Evolutionary conservation across 78 protist genomes (phyloP).

Genomic region (Capsaspora owczarzaki): DNA sequence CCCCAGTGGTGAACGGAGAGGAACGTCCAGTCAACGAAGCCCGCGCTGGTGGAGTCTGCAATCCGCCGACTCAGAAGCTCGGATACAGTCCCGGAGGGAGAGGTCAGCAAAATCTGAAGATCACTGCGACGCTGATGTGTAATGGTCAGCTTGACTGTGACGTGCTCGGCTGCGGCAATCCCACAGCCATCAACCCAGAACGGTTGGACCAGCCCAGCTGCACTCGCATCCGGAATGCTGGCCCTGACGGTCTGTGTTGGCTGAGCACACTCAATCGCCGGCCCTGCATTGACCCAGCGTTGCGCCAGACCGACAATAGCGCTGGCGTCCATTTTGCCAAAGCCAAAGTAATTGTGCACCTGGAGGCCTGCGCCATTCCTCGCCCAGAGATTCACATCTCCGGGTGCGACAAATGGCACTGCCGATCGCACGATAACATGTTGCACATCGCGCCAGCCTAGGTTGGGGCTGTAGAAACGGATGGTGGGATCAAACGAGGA

Average conservation of each 20-base stretch:
- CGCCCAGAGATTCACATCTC: too few relatives aligned
- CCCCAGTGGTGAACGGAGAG: constrained; percentile 25
- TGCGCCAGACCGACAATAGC: neutral
- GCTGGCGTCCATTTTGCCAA: constrained; percentile 19
- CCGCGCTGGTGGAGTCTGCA: neutral
- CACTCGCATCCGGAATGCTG: neutral
- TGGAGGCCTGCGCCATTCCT: constrained; percentile 8
- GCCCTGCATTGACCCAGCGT: neutral
- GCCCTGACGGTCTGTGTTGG: neutral
- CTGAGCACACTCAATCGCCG: neutral
- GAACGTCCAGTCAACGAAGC: constrained; percentile 16
- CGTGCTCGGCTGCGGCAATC: constrained; percentile 1
- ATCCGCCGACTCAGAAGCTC: constrained; percentile 8
- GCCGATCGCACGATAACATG: constrained; percentile 9
- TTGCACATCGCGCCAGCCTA: constrained; percentile 38
- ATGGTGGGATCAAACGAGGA: too few relatives aligned
- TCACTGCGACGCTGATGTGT: constrained; percentile 3
- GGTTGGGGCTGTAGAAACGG: neutral
- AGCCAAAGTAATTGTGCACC: constrained; percentile 3
- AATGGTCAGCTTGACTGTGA: neutral
- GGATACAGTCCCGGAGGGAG: constrained; percentile 14
- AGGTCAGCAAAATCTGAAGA: neutral
- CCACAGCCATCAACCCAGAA: neutral
- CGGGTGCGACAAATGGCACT: too few relatives aligned
- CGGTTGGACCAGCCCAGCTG: neutral